Conservation (phyloP, 2,329 filamentous ascomycete genomes). For the Curvularia verruculosa region DNA sequence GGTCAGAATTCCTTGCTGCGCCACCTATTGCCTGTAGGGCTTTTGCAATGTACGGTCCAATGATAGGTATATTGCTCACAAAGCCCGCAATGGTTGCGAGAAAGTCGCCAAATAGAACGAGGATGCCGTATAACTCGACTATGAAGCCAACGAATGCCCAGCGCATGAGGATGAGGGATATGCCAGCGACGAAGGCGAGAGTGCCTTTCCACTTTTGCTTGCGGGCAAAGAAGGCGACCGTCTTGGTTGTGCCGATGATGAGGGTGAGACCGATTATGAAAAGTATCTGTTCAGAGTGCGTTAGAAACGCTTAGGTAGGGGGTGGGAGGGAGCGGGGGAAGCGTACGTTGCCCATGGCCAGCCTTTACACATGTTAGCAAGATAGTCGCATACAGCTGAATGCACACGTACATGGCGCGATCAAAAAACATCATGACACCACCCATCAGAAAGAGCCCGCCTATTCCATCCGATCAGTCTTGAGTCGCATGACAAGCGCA, state of each 20-base stretch:
- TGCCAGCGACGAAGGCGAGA: constrained; percentile 81
- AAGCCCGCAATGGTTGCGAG: constrained; percentile 90
- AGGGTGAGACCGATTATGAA: constrained; percentile 96
- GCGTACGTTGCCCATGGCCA: constrained; percentile 93
- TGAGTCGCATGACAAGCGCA: constrained; percentile 20
- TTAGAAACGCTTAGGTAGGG: constrained; percentile 7
- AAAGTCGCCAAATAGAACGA: constrained; percentile 95
- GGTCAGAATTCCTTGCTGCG: constrained; percentile 18
- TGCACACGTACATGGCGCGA: constrained; percentile 76
- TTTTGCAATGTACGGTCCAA: constrained; percentile 84
- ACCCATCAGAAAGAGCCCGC: constrained; percentile 91
- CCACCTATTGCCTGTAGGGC: constrained; percentile 58
- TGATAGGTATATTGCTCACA: constrained; percentile 79
- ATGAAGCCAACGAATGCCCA: constrained; percentile 93
- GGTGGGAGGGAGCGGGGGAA: constrained; percentile 3
- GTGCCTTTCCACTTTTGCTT: constrained; percentile 92
- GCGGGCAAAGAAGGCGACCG: constrained; percentile 90
- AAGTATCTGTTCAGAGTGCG: constrained; percentile 70
- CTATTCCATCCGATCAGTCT: constrained; percentile 55
- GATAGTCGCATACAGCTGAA: neutral
- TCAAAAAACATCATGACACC: constrained; percentile 98
- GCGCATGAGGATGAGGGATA: constrained; percentile 81
- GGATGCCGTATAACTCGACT: constrained; percentile 90
- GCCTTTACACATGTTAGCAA: constrained; percentile 58
- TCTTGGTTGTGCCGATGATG: constrained; percentile 92